Evolutionary conservation across 495 filamentous ascomycete genomes (phyloP).

Genomic region (Aspergillus carlsbadensis): DNA sequence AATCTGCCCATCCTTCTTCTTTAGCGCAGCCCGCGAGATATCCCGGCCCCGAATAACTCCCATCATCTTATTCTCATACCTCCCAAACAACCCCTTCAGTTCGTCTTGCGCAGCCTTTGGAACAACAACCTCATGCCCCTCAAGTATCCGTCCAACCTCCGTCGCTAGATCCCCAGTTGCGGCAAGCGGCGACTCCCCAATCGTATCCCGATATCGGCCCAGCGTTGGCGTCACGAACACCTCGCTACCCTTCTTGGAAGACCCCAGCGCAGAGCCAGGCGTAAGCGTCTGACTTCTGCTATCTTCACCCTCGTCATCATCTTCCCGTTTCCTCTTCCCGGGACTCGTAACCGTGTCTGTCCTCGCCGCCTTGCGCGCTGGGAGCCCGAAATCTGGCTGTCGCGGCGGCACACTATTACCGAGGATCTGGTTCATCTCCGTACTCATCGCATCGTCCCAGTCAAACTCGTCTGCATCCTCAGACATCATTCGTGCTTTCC

Average conservation of each 20-base stretch:
- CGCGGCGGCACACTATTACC: slow-evolving; percentile 10
- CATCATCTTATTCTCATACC: slow-evolving; percentile 52
- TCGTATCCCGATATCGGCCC: slow-evolving; percentile 40
- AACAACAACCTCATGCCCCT: slow-evolving; percentile 45
- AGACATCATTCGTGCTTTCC: slow-evolving; percentile 40
- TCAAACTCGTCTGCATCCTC: slow-evolving; percentile 46
- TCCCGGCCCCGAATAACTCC: slow-evolving; percentile 64
- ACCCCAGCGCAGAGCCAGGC: slow-evolving; percentile 17
- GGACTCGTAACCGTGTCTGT: slow-evolving; percentile 49
- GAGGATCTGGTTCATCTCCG: slow-evolving; percentile 4
- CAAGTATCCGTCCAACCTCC: slow-evolving; percentile 51
- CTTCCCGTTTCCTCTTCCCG: slow-evolving; percentile 49
- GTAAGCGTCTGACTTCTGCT: slow-evolving; percentile 14
- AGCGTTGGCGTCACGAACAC: slow-evolving; percentile 49
- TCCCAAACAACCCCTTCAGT: slow-evolving; percentile 50
- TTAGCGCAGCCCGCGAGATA: slow-evolving; percentile 57
- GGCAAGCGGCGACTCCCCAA: slow-evolving; percentile 23
- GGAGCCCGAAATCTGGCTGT: slow-evolving; percentile 28
- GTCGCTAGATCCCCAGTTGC: slow-evolving; percentile 48
- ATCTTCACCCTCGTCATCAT: slow-evolving; percentile 28
- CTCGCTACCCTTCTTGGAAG: slow-evolving; percentile 31
- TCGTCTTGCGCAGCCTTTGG: slow-evolving; percentile 37
- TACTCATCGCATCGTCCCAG: slow-evolving; percentile 34
- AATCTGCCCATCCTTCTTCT: slow-evolving; percentile 60
- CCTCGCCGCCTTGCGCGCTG: slow-evolving; percentile 40